A percentile compares a stretch with the other conserved stretches of the same genome.
Evolutionary conservation across 768 basidiomycete species (phyloP).

Genomic region (Sutorius australiensis): DNA sequence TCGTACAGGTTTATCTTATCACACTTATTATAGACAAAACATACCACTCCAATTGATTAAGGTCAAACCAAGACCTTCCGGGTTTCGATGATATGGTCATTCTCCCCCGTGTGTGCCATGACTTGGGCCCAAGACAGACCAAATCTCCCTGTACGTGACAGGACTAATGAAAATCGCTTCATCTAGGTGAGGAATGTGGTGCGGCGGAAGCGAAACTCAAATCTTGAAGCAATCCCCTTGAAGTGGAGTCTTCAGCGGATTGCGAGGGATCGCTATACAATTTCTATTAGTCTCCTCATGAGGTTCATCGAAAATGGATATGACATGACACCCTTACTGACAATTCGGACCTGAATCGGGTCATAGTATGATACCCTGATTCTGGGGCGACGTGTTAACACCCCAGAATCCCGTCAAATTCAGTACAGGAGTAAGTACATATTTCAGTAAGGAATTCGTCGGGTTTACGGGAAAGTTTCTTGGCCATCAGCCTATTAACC

Average conservation of each 20-base stretch:
- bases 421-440: background rate
- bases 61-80: background rate
- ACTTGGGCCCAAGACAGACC: background rate
- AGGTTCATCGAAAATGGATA: background rate
- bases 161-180: background rate
- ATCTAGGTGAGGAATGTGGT: background rate
- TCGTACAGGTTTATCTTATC: conserved; percentile 29
- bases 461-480: background rate
- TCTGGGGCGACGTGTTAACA: background rate
- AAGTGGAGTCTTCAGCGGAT: background rate
- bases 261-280: background rate
- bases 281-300: background rate
- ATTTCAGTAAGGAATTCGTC: background rate
- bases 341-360: background rate
- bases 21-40: conserved; percentile 20
- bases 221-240: background rate
- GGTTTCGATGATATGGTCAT: background rate
- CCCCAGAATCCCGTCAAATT: background rate
- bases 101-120: background rate
- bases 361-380: background rate
- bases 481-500: background rate
- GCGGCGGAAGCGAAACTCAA: background rate
- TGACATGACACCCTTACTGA: too few species aligned
- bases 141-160: background rate
- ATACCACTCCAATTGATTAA: conserved; percentile 9